A percentile compares a stretch with the other conserved stretches of the same genome.
These are phyloP conservation scores for Spizellomyces sp. DNA, from an alignment of 192 early-diverging fungal genomes.

Conservation along the genomic window DNA sequence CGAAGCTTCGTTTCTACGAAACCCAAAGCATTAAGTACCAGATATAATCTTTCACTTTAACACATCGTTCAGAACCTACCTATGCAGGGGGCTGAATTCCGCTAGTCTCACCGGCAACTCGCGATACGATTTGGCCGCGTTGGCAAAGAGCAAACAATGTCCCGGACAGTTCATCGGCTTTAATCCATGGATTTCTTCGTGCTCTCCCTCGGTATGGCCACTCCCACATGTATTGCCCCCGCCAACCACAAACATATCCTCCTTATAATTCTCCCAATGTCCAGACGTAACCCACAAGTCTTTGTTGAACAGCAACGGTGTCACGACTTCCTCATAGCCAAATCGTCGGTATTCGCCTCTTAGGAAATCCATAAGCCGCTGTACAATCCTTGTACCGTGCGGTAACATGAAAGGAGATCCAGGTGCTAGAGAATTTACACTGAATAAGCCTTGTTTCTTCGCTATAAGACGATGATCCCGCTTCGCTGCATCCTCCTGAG, in stretches of 20 bases:
- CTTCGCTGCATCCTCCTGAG: conserved; percentile 54
- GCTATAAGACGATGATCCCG: conserved; percentile 57
- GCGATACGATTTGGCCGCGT: conserved; percentile 74
- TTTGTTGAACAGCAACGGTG: conserved; percentile 91
- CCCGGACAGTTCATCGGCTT: conserved; percentile 99
- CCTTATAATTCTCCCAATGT: conserved; percentile 95
- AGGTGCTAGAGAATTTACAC: conserved; percentile 41
- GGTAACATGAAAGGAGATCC: conserved; percentile 57
- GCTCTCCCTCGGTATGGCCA: conserved; percentile 29
- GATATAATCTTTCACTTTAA: neutral
- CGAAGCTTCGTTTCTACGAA: conserved; percentile 80
- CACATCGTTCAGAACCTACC: conserved; percentile 48
- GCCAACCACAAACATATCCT: conserved; percentile 82
- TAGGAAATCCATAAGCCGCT: conserved; percentile 74
- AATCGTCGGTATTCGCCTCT: conserved; percentile 72
- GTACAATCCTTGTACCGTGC: conserved; percentile 75
- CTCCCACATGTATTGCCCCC: conserved; percentile 19
- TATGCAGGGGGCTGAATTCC: conserved; percentile 92
- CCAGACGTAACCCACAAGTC: conserved; percentile 90
- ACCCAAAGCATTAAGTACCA: neutral
- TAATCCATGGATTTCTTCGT: conserved; percentile 70
- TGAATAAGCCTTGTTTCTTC: conserved; percentile 49
- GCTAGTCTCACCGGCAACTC: conserved; percentile 89
- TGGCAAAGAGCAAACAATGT: conserved; percentile 89
- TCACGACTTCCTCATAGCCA: conserved; percentile 88